Evolutionary conservation across 2,329 filamentous ascomycete species (phyloP).

Genomic region (Venturia nashicola): DNA sequence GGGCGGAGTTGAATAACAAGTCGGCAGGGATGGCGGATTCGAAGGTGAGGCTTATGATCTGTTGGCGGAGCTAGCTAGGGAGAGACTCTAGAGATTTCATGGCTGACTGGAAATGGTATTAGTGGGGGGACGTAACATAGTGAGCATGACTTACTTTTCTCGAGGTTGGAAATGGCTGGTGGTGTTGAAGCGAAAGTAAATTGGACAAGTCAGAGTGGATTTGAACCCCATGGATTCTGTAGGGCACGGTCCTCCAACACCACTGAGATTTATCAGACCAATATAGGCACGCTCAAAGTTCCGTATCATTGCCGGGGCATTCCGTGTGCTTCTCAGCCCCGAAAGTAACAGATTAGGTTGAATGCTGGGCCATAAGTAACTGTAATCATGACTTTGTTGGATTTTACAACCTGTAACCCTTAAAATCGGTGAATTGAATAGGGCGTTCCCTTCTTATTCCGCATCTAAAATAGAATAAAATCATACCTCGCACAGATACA

Average conservation of each 20-base stretch:
- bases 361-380: not conserved
- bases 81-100: not conserved
- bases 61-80: not conserved
- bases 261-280: not conserved
- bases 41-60: not conserved
- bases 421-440: no score
- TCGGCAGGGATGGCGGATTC: not conserved
- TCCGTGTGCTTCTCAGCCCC: not conserved
- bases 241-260: no score
- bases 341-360: no score
- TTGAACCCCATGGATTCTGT: not conserved
- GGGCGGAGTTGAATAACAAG: not conserved
- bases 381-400: not conserved
- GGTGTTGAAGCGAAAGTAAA: not conserved
- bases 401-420: not conserved
- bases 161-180: not conserved
- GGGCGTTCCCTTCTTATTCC: no score
- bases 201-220: not conserved
- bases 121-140: not conserved
- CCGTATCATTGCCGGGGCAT: not conserved
- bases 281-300: not conserved
- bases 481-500: not conserved
- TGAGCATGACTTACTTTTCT: not conserved
- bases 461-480: not conserved
- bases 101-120: not conserved